These are phyloP conservation scores for Diutina mesorugosa DNA, from an alignment of 1,139 yeast species.

Conservation along the genomic window DNA sequence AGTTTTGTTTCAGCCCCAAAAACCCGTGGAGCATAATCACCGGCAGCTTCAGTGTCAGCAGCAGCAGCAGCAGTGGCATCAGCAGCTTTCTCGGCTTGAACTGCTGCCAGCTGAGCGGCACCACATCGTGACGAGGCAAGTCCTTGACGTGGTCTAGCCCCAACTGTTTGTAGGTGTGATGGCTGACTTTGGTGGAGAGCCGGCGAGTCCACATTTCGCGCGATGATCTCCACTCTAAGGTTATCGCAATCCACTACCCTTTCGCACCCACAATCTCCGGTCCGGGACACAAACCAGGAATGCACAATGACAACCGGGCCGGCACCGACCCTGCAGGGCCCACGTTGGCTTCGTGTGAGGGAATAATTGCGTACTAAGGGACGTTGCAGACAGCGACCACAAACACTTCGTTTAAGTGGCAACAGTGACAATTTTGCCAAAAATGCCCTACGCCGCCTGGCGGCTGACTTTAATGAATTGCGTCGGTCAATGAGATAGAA, in stretches of 20 bases:
- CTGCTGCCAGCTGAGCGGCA: slow-evolving; percentile 3
- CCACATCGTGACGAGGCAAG: slow-evolving; percentile 2
- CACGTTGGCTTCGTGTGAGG: not conserved
- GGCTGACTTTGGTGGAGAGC: not conserved
- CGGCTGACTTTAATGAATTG: too few relatives aligned
- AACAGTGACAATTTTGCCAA: too few relatives aligned
- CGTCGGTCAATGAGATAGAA: too few relatives aligned
- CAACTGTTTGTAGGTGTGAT: slow-evolving; percentile 2
- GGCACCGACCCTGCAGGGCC: not conserved
- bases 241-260: too few relatives aligned
- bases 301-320: not conserved
- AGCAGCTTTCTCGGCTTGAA: slow-evolving; percentile 3
- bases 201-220: not conserved
- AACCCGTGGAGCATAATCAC: slow-evolving; percentile 36
- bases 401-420: not conserved
- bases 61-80: not conserved
- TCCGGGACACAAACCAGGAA: not conserved
- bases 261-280: not conserved
- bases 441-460: too few relatives aligned
- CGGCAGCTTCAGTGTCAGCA: slow-evolving; percentile 9
- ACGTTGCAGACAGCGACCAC: not conserved
- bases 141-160: slow-evolving; percentile 2
- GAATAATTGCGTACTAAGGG: not conserved
- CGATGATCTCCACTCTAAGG: not conserved
- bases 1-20: slow-evolving; percentile 33